phyloP scores from a whole-genome alignment of 805 yeast species.

The Spathaspora arborariae region DNA sequence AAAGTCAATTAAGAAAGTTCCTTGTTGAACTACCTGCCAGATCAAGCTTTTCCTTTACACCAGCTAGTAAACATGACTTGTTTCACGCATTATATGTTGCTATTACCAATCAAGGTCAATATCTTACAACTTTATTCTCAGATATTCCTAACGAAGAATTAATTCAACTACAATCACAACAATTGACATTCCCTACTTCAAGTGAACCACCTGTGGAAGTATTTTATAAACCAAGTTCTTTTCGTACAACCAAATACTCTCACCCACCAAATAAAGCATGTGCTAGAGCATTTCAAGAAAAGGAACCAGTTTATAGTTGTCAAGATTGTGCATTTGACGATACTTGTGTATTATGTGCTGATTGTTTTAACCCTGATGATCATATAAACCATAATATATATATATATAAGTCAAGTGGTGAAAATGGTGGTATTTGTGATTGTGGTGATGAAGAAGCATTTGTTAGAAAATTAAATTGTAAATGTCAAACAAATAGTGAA shows the following conservation, averaged over 20 bases:
- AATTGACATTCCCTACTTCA: neutral
- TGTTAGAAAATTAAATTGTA: slow-evolving; percentile 50
- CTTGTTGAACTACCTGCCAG: slow-evolving; percentile 23
- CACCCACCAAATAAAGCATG: slow-evolving; percentile 65
- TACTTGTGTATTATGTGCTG: slow-evolving; percentile 71
- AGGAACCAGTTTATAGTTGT: slow-evolving; percentile 71
- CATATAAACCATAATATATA: slow-evolving; percentile 65
- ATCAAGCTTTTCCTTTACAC: slow-evolving; percentile 11
- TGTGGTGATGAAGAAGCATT: slow-evolving; percentile 73
- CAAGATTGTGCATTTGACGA: slow-evolving; percentile 73
- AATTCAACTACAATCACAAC: slow-evolving; percentile 8
- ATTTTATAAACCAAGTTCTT: slow-evolving; percentile 10
- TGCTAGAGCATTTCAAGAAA: slow-evolving; percentile 56
- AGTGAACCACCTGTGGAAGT: slow-evolving; percentile 10
- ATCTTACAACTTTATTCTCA: slow-evolving; percentile 32
- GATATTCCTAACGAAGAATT: slow-evolving; percentile 16
- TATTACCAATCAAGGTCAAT: slow-evolving; percentile 35
- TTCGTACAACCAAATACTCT: slow-evolving; percentile 13
- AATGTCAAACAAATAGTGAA: slow-evolving; percentile 18
- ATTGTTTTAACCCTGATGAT: slow-evolving; percentile 68
- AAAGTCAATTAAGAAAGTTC: slow-evolving; percentile 17
- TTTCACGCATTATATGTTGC: slow-evolving; percentile 29
- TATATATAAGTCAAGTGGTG: slow-evolving; percentile 45
- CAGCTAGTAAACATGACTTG: slow-evolving; percentile 15
- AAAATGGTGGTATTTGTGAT: slow-evolving; percentile 61